phyloP scores from a whole-genome alignment of 768 basidiomycete genomes.

The Suillus variegatus region DNA sequence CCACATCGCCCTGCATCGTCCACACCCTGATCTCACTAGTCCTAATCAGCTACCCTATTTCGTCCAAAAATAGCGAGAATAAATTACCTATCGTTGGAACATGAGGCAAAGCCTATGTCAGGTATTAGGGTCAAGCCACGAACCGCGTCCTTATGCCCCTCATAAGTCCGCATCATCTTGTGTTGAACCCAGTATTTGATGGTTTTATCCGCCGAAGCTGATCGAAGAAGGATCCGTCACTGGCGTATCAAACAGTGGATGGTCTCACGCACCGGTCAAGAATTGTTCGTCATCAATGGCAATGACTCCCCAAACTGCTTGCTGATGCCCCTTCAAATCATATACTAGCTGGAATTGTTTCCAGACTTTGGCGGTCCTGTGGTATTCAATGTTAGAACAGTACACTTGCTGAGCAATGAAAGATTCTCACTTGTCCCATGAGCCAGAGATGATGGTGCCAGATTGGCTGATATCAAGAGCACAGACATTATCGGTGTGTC shows the following conservation, averaged over 20 bases:
- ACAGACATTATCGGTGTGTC: conserved; percentile 91
- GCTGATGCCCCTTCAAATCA: conserved; percentile 82
- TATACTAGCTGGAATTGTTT: conserved; percentile 70
- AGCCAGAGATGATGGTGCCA: conserved; percentile 87
- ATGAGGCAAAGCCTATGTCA: conserved; percentile 92
- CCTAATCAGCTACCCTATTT: conserved; percentile 7
- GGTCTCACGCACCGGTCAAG: conserved; percentile 68
- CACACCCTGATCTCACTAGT: conserved; percentile 89
- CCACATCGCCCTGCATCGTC: conserved; percentile 77
- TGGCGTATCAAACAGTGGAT: neutral
- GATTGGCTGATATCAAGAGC: conserved; percentile 68
- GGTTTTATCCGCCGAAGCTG: conserved; percentile 93
- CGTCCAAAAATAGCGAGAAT: neutral
- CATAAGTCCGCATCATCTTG: conserved; percentile 72
- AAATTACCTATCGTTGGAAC: conserved; percentile 87
- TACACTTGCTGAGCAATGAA: neutral
- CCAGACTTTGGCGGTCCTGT: conserved; percentile 94
- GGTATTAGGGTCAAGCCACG: conserved; percentile 79
- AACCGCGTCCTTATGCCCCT: conserved; percentile 91
- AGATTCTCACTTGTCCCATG: conserved; percentile 86
- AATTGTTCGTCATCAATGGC: conserved; percentile 74
- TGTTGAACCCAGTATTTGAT: conserved; percentile 87
- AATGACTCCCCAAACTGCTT: conserved; percentile 93
- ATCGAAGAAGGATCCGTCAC: conserved; percentile 14
- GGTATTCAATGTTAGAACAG: neutral